Percentiles rank a stretch among this genome's conserved stretches.
Conservation (phyloP, 2,329 filamentous ascomycete species). For the Scytalidium sp. region DNA sequence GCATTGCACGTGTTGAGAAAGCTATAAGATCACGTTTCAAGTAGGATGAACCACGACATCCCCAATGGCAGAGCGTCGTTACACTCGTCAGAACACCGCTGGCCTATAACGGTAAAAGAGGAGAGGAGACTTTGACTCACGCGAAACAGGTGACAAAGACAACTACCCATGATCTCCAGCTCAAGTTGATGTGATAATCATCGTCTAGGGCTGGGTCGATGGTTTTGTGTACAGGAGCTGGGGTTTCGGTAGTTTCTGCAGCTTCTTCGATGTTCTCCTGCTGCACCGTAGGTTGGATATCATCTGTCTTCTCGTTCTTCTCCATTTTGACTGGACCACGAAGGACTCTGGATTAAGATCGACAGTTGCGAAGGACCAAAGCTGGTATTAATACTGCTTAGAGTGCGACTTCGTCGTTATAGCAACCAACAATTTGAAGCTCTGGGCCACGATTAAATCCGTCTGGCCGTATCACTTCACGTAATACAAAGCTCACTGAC, state of each 20-base stretch:
- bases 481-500: too few relatives aligned
- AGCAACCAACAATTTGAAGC: too few relatives aligned
- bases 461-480: too few relatives aligned
- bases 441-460: too few relatives aligned
- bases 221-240: not conserved
- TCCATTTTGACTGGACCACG: not conserved
- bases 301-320: not conserved
- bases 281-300: not conserved
- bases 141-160: slow-evolving; percentile 28
- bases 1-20: too few relatives aligned
- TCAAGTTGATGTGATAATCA: slow-evolving; percentile 42
- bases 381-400: not conserved
- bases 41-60: too few relatives aligned
- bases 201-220: slow-evolving; percentile 12
- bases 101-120: not conserved
- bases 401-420: not conserved
- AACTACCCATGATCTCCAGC: slow-evolving; percentile 53
- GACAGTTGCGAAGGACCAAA: not conserved
- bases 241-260: too few relatives aligned
- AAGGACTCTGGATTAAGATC: not conserved
- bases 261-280: not conserved
- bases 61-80: not conserved
- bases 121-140: slow-evolving; percentile 19
- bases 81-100: not conserved
- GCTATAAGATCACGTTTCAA: too few relatives aligned